A percentile compares a stretch with the other conserved stretches of the same genome.
Conservation (phyloP, 345 rosid genomes). For the Pseudoturritis turrita region DNA sequence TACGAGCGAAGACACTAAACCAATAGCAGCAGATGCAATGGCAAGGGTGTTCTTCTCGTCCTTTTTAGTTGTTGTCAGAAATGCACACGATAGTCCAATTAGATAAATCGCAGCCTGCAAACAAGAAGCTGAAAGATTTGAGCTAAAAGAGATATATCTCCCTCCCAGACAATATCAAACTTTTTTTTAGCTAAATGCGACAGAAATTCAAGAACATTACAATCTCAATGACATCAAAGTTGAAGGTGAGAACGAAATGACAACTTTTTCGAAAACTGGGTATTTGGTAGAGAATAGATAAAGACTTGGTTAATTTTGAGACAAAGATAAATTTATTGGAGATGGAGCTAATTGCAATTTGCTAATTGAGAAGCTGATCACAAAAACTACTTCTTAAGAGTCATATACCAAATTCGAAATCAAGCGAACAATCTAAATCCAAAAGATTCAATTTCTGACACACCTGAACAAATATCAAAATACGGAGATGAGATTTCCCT, state of each 20-base stretch:
- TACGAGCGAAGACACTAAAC: slow-evolving; percentile 41
- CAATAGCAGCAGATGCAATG: slow-evolving; percentile 37
- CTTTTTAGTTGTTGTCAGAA: slow-evolving; percentile 21
- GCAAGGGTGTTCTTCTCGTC: slow-evolving; percentile 25
- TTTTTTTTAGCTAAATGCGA: neutral
- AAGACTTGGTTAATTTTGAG: neutral
- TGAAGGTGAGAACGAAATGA: no score
- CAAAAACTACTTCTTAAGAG: neutral
- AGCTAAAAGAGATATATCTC: neutral
- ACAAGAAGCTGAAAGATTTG: neutral
- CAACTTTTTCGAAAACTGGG: no score
- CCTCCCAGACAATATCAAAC: neutral
- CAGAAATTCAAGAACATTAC: neutral
- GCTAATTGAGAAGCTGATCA: neutral
- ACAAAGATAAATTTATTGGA: neutral
- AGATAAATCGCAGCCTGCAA: slow-evolving; percentile 46
- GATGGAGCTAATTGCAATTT: neutral
- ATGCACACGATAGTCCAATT: slow-evolving; percentile 31
- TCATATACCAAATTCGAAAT: neutral
- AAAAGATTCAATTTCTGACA: neutral
- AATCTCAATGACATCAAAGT: neutral
- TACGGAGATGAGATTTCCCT: slow-evolving; percentile 32
- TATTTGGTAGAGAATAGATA: neutral
- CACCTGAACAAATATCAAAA: slow-evolving; percentile 31
- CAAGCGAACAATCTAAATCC: neutral